phyloP scores from a whole-genome alignment of 495 filamentous ascomycete genomes.

The Cryomyces minteri region DNA sequence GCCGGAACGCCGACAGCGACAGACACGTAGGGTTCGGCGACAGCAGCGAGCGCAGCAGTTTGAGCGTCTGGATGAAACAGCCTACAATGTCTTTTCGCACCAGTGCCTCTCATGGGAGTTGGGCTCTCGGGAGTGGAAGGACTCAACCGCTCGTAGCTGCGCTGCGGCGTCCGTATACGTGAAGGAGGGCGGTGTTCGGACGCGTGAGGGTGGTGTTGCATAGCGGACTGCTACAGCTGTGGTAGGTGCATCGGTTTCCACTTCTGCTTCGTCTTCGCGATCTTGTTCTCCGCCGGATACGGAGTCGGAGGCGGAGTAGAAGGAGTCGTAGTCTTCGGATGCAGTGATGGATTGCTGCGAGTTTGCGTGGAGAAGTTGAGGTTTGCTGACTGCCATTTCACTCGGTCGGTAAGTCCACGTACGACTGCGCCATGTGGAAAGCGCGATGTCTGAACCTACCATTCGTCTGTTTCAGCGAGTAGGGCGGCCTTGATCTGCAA shows the following conservation, averaged over 20 bases:
- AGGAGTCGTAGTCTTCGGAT: conserved; percentile 50
- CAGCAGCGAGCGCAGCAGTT: not conserved
- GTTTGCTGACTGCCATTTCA: conserved; percentile 16
- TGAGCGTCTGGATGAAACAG: conserved; percentile 2
- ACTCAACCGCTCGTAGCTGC: conserved; percentile 7
- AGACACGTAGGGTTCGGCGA: not conserved
- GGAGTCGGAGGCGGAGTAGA: conserved; percentile 38
- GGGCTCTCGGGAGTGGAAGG: too few species aligned
- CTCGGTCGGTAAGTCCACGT: not conserved
- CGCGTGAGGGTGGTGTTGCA: conserved; percentile 19
- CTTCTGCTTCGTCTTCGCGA: conserved; percentile 3
- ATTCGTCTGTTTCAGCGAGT: conserved; percentile 8
- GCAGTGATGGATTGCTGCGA: conserved; percentile 44
- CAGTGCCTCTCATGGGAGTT: too few species aligned
- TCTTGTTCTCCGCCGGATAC: conserved; percentile 29
- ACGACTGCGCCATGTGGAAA: too few species aligned
- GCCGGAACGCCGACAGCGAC: too few species aligned
- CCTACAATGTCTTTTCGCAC: too few species aligned
- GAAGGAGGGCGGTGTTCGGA: conserved; percentile 9
- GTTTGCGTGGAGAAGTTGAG: conserved; percentile 30
- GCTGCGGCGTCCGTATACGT: not conserved
- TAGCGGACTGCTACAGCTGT: conserved; percentile 20
- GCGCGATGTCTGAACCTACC: conserved; percentile 4
- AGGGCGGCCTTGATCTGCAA: not conserved
- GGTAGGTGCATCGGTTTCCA: not conserved